These are phyloP conservation scores for Diaporthe helianthi DNA, from an alignment of 2,329 filamentous ascomycete genomes.

Conservation along the genomic window DNA sequence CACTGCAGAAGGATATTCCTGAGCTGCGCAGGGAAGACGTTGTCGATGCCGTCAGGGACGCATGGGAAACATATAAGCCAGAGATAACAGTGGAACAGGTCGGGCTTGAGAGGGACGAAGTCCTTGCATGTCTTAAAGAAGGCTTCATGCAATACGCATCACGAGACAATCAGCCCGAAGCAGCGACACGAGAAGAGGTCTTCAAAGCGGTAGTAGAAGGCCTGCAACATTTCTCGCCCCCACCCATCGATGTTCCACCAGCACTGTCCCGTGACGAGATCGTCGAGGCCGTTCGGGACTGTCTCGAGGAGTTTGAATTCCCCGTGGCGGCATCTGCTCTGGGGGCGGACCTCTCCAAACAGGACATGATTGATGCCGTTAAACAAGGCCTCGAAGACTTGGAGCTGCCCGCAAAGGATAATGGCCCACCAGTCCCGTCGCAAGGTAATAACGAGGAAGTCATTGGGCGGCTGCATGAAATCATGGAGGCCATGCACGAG, in stretches of 20 bases:
- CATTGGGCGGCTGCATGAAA: constrained; percentile 66
- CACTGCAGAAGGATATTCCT: constrained; percentile 52
- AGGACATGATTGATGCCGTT: constrained; percentile 70
- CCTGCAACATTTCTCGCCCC: constrained; percentile 79
- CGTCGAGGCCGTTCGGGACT: constrained; percentile 82
- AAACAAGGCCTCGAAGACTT: constrained; percentile 51
- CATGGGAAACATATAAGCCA: constrained; percentile 93
- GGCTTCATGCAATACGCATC: constrained; percentile 79
- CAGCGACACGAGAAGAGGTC: constrained; percentile 82
- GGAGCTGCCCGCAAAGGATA: constrained; percentile 36
- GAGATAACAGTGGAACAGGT: constrained; percentile 91
- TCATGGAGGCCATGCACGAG: constrained; percentile 64
- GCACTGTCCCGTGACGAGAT: constrained; percentile 82
- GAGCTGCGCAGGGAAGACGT: constrained; percentile 82
- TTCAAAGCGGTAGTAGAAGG: constrained; percentile 86
- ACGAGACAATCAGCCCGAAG: constrained; percentile 58
- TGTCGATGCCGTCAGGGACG: constrained; percentile 84
- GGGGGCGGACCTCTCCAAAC: constrained; percentile 61
- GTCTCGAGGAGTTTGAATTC: constrained; percentile 84
- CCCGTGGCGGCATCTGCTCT: constrained; percentile 65
- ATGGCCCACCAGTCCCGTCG: constrained; percentile 37
- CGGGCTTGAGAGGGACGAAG: constrained; percentile 88
- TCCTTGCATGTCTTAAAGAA: constrained; percentile 84
- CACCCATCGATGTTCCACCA: constrained; percentile 72
- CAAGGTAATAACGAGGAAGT: constrained; percentile 56